A percentile compares a stretch with the other conserved stretches of the same genome.
Conservation (phyloP, 169 alveolate genomes). For the Toxoplasma gondii region DNA sequence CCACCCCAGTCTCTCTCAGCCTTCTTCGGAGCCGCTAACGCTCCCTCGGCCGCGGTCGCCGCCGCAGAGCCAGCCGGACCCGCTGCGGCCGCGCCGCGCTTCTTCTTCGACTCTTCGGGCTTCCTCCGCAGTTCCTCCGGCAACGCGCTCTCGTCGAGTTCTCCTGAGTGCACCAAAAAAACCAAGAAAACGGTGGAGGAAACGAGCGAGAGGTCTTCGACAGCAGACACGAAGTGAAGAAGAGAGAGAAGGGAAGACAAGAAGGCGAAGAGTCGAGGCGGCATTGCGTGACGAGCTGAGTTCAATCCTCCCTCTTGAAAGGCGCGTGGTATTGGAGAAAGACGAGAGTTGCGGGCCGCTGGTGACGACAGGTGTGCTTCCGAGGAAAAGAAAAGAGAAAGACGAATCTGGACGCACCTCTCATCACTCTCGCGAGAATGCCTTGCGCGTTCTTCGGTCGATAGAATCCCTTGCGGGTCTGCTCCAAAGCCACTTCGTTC, state of each 20-base stretch:
- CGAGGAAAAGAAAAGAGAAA: too few relatives aligned
- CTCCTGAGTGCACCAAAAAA: constrained; percentile 15
- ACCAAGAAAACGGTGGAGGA: neutral
- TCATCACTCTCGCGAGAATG: constrained; percentile 46
- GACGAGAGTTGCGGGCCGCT: too few relatives aligned
- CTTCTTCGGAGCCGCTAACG: constrained; percentile 1
- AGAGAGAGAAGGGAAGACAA: neutral
- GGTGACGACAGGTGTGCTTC: too few relatives aligned
- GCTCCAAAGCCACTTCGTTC: constrained; percentile 49
- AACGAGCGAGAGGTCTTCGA: neutral
- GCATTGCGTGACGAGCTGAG: too few relatives aligned
- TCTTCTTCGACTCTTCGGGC: constrained; percentile 56
- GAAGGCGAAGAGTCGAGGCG: neutral
- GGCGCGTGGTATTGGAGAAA: too few relatives aligned
- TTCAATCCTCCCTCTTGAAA: too few relatives aligned
- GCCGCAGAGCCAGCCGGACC: constrained; percentile 34
- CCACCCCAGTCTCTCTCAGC: constrained; percentile 22
- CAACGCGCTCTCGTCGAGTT: constrained; percentile 57
- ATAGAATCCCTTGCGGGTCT: constrained; percentile 34
- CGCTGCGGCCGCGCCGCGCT: constrained; percentile 17
- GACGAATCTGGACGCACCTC: neutral
- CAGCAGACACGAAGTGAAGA: neutral
- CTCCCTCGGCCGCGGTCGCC: constrained; percentile 43
- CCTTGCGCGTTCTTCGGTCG: constrained; percentile 45
- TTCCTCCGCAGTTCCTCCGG: constrained; percentile 63